Percentiles rank a stretch among this genome's conserved stretches.
These are phyloP conservation scores for Bipolaris cookei DNA, from an alignment of 2,329 filamentous ascomycete species.

Conservation along the genomic window DNA sequence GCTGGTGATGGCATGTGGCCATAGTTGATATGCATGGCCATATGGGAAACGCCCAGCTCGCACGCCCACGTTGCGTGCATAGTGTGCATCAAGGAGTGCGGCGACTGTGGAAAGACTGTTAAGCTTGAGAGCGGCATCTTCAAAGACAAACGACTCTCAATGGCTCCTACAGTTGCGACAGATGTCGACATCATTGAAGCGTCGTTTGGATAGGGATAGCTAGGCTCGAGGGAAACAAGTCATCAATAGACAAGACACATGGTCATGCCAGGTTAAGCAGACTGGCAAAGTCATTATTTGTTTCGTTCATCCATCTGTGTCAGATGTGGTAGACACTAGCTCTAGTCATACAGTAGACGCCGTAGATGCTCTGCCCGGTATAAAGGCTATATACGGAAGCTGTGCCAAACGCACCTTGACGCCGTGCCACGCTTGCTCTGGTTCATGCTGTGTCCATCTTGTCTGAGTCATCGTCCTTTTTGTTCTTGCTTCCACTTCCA, in stretches of 20 bases:
- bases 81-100: background rate
- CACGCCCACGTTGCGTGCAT: background rate
- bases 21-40: background rate
- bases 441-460: constrained; percentile 89
- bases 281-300: constrained; percentile 17
- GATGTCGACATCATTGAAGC: background rate
- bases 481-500: constrained; percentile 60
- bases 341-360: constrained; percentile 36
- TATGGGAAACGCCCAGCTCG: background rate
- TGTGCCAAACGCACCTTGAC: constrained; percentile 1
- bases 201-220: background rate
- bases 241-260: background rate
- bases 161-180: background rate
- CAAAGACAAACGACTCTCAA: background rate
- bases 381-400: constrained; percentile 7
- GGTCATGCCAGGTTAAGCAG: background rate
- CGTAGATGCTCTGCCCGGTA: constrained; percentile 37
- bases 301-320: constrained; percentile 27
- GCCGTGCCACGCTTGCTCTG: constrained; percentile 3
- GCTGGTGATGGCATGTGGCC: background rate
- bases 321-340: constrained; percentile 24
- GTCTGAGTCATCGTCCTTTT: constrained; percentile 66
- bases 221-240: background rate
- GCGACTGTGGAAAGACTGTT: background rate
- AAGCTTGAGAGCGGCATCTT: background rate